These are phyloP conservation scores for Irpex rosettiformis DNA, from an alignment of 1,284 basidiomycete species.

Conservation along the genomic window DNA sequence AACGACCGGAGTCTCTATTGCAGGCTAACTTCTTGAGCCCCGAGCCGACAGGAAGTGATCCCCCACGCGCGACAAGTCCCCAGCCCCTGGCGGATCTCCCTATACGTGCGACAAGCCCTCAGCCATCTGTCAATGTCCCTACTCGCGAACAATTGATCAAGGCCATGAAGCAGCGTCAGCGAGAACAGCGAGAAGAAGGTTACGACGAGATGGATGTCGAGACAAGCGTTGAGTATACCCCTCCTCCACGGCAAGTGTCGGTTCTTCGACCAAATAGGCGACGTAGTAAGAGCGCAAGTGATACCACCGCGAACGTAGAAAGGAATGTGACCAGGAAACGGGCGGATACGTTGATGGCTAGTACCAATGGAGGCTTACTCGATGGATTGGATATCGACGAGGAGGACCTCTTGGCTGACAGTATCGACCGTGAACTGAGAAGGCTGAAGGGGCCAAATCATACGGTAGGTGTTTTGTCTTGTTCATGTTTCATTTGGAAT, in stretches of 20 bases:
- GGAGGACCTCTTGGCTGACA: conserved; percentile 57
- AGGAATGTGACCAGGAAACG: conserved; percentile 27
- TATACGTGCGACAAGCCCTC: not conserved
- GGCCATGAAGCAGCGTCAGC: conserved; percentile 66
- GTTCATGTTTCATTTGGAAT: not conserved
- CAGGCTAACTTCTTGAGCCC: conserved; percentile 13
- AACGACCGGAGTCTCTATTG: conserved; percentile 4
- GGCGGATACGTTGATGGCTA: conserved; percentile 20
- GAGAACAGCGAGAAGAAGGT: conserved; percentile 46
- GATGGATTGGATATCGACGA: conserved; percentile 37
- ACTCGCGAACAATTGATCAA: conserved; percentile 67
- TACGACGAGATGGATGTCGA: conserved; percentile 38
- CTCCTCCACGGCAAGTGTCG: conserved; percentile 24
- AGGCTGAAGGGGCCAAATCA: conserved; percentile 50
- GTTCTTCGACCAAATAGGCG: conserved; percentile 52
- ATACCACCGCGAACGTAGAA: conserved; percentile 44
- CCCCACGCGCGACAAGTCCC: conserved; percentile 28
- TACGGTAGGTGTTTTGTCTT: conserved; percentile 37
- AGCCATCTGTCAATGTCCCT: conserved; percentile 44
- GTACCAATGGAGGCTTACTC: conserved; percentile 31
- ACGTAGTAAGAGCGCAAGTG: conserved; percentile 72
- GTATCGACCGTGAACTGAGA: conserved; percentile 65
- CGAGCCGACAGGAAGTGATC: not conserved
- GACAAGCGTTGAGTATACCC: conserved; percentile 21
- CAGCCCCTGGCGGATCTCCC: conserved; percentile 49